Base-by-base conservation (phyloP, 2,329 filamentous ascomycete genomes). In the Fusarium poae region DNA sequence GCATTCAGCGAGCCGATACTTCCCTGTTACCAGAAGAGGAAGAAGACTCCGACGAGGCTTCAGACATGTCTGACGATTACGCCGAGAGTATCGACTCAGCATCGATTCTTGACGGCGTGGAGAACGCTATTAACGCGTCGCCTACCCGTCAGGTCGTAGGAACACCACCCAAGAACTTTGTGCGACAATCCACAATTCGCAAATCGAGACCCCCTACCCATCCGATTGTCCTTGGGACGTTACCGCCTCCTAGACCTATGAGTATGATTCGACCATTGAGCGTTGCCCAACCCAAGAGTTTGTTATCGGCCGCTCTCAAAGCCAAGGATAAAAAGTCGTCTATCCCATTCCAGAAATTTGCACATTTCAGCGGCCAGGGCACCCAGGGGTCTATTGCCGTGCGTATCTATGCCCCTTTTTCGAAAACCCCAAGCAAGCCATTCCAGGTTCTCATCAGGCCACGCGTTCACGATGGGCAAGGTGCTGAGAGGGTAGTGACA, bases 301-400 rank as follows among this genome's bases (percentile, higher is more conserved):
- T 92, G 50, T 81, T 94, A 23, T 91, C 91, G 0, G 89, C 90
- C 54, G 89, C 90, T 7, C 82, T 95, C 25, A 91, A 91, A 71
- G 90, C 89, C 30, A 92, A 91, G 77, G 86, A 90, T 71, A 86
- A 88, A 20, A 88, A 91, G 70, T 85, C 89, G 2, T 86, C 86
- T 8, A 88, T 91, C 74, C 92, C 92, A 0, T 90, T 95, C 68
- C 91, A 94, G 72, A 86, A 87, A 25, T 96, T 93, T 78, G 92
- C 91, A 2, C 87, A 90, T 18, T 84, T 93, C 37, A 93, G 90
- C 58, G 93, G 92, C 1, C 90, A 94, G 75, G 92, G 91, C 20
- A 92, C 94, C 65, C 86, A 91, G 9, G 92, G 90, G 50, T 92
- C 92, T 4, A 83, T 96, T 21, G 89, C 88, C 71, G 86, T 96